phyloP scores from a whole-genome alignment of 257 asterid genomes.

The Solanum boliviense region DNA sequence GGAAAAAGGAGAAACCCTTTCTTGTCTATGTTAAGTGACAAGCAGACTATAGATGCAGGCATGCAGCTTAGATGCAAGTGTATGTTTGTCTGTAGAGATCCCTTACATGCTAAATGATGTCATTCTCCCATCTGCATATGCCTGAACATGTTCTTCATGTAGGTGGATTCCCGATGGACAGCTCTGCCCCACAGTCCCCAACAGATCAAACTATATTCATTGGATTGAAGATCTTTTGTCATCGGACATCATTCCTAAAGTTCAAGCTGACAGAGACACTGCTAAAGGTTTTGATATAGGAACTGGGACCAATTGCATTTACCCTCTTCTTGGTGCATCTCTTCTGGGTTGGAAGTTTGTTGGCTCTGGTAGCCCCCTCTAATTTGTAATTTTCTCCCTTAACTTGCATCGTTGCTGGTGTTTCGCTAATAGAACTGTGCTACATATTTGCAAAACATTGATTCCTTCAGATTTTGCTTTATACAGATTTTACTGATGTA shows the following conservation, averaged over 20 bases:
- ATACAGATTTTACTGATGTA: slow-evolving; percentile 71
- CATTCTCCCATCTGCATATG: not conserved
- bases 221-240: slow-evolving; percentile 89
- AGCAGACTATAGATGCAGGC: not conserved
- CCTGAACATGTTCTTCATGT: not conserved
- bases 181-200: slow-evolving; percentile 96
- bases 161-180: slow-evolving; percentile 99
- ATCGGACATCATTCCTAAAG: slow-evolving; percentile 37
- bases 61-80: not conserved
- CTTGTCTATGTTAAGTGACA: not conserved
- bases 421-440: not conserved
- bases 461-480: not conserved
- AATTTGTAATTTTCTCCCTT: not conserved
- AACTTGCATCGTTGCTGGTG: not conserved
- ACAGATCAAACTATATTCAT: slow-evolving; percentile 88
- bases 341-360: slow-evolving; percentile 87
- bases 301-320: slow-evolving; percentile 94
- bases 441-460: not conserved
- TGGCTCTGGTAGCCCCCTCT: slow-evolving; percentile 55
- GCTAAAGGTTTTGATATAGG: slow-evolving; percentile 91
- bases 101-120: not conserved
- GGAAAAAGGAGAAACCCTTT: not conserved
- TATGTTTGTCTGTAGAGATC: not conserved
- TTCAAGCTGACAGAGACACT: slow-evolving; percentile 10
- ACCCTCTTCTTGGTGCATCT: slow-evolving; percentile 97